Evolutionary conservation across 768 basidiomycete species (phyloP), one percentile per base, ranked within the genome.

Genomic region (Boletus sensibilis): DNA sequence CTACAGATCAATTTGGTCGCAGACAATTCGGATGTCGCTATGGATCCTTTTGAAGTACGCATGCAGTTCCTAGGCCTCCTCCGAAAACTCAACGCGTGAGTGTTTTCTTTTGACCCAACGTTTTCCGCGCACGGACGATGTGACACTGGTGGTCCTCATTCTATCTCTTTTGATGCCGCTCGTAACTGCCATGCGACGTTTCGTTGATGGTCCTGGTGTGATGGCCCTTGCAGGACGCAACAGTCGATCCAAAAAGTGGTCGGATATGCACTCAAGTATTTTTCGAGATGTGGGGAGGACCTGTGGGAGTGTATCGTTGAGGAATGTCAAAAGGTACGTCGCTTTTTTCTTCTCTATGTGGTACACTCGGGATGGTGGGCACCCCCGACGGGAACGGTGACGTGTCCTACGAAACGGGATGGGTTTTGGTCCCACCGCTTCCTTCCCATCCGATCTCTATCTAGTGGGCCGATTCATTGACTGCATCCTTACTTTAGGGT

Each of bases 281-380:
- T 88, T 52, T 78, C 87, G 7, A 82, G 82, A 54, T 94, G 92
- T 53, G 93, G 91, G 8, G 93, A 96, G 64, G 93, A 97, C 70
- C 72, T 96, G 12, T 96, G 94, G 94, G 93, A 95, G 63, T 95
- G 92, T 63, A 82, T 96, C 38, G 73, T 94, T 23, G 93, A 96
- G 68, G 92, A 95, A 74, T 92, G 88, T 60, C 86, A 90, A 69
- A 95, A 94, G 81, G 94, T 88, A 55, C 13, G 46, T 23, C 18
- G 14, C 1, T 21, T 23, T 23, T 21, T 16, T 9, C 5, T 20
- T 29, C 43, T 45, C n/a, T 8, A 7, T 43, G 27, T 10, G 3
- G 34, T 25, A 23, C 11, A 2, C 18, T 20, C 40, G 3, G 43
- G 25, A 11, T 11, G 9, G 21, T 21, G 27, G 18, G 5, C 11